phyloP scores from a whole-genome alignment of 768 basidiomycete species.

The Serendipita vermifera region DNA sequence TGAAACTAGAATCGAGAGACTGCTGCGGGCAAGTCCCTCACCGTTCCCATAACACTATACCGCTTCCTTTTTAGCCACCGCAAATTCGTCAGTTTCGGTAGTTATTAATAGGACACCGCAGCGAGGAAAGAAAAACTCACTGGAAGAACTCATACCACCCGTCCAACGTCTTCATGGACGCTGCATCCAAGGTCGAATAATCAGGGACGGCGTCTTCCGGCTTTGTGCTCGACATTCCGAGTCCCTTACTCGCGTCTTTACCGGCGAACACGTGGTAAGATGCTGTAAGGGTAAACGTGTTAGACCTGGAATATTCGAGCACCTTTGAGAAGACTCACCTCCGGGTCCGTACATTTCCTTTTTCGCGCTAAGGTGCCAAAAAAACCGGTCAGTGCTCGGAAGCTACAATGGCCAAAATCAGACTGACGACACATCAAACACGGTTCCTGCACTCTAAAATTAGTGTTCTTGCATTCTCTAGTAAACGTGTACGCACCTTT shows the following conservation, averaged over 20 bases:
- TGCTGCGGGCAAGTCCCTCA: constrained; percentile 39
- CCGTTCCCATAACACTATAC: constrained; percentile 75
- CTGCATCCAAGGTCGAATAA: constrained; percentile 58
- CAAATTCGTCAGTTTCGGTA: no score
- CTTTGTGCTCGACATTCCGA: constrained; percentile 83
- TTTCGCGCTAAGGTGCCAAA: constrained; percentile 40
- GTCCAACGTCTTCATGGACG: constrained; percentile 65
- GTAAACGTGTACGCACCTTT: constrained; percentile 43
- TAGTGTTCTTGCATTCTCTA: neutral
- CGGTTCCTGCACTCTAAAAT: constrained; percentile 39
- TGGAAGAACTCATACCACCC: constrained; percentile 84
- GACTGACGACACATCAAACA: constrained; percentile 64
- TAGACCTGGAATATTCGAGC: neutral
- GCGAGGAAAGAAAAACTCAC: constrained; percentile 36
- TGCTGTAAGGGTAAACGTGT: neutral
- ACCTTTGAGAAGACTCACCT: constrained; percentile 16
- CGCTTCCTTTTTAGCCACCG: no score
- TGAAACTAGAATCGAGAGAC: constrained; percentile 18
- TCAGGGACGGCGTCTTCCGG: constrained; percentile 78
- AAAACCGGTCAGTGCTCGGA: no score
- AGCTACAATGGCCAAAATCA: neutral
- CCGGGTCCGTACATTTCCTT: constrained; percentile 81
- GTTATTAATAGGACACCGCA: neutral
- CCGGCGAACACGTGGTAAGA: constrained; percentile 84
- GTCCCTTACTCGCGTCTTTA: constrained; percentile 79